Conservation (phyloP, 2,329 filamentous ascomycete species). For the Rhinocladiella mackenziei region DNA sequence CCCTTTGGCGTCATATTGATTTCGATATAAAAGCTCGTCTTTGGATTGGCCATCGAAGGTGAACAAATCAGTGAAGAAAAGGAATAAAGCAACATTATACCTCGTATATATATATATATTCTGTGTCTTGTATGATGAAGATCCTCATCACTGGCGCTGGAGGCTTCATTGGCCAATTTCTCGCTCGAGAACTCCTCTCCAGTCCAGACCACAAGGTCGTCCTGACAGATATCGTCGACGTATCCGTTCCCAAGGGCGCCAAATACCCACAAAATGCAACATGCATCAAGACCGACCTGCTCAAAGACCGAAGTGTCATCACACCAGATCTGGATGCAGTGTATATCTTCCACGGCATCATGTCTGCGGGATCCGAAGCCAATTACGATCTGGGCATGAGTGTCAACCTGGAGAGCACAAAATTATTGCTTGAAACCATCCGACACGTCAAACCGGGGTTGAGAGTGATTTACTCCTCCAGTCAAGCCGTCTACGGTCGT, state of each 20-base stretch:
- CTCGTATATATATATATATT: no score
- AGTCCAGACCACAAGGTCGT: conserved; percentile 47
- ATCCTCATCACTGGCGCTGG: conserved; percentile 62
- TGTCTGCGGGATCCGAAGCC: conserved; percentile 61
- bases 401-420: conserved; percentile 60
- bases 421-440: conserved; percentile 52
- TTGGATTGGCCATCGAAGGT: neutral
- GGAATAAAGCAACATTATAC: no score
- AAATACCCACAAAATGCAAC: conserved; percentile 50
- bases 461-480: conserved; percentile 59
- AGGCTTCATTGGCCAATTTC: conserved; percentile 62
- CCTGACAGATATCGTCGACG: conserved; percentile 56
- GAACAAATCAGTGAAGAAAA: no score
- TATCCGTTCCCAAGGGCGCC: conserved; percentile 48
- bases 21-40: neutral
- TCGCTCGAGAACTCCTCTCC: conserved; percentile 54
- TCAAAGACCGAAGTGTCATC: conserved; percentile 41
- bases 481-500: conserved; percentile 60
- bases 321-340: conserved; percentile 48
- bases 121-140: no score
- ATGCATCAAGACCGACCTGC: conserved; percentile 52
- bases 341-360: conserved; percentile 64
- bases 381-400: conserved; percentile 57
- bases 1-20: neutral
- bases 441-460: conserved; percentile 49